Base-by-base conservation (phyloP, 768 basidiomycete species). In the Serendipita sp. region DNA sequence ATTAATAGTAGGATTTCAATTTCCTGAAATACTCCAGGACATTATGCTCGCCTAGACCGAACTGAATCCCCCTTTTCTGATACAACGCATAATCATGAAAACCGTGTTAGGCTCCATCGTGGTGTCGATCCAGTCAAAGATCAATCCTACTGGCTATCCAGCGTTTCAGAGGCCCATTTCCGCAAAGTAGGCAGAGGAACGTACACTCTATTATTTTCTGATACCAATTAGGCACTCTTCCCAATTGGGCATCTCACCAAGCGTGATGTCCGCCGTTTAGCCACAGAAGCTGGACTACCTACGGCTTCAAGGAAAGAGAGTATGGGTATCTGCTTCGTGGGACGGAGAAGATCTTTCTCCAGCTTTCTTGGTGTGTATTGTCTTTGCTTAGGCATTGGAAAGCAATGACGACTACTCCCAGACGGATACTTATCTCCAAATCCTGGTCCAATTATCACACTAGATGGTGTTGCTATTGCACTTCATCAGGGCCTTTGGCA, bases 271-370 rank as follows among this genome's bases (percentile, higher is more conserved):
- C 80, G 91, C 14, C 76, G 79, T 63, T 74, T 95, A 17, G 94
- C 94, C 0, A 72, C 72, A 7, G 70, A 79, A 33, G 80, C 79
- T 70, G 73, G 71, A 0, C 72, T 97, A 20, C 83, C 85, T 2
- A 92, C 85, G 2, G 88, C 90, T 0, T 76, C 80, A 2, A 78
- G 90, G 64, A 78, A 77, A 17, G 94, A 98, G 69, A 92, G 89
- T 71, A 92, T 95, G 82, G 94, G 94, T 0, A 79, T 98, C 17
- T 98, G 94, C 69, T 98, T 98, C 66, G 84, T 98, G 1, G 94
- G 93, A 3, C 82, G 93, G 69, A 82, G 85, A 68, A 76, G 77
- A 9, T 79, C 75, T 53, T 94, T 95, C 66, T 75, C 78, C 28
- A 73, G 80, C 7, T 97, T 94, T 69, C 71, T 94, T 56, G 80